Evolutionary conservation across 1,284 basidiomycete genomes (phyloP), one percentile per base, ranked within the genome.

Genomic region (Ustilago lituana): DNA sequence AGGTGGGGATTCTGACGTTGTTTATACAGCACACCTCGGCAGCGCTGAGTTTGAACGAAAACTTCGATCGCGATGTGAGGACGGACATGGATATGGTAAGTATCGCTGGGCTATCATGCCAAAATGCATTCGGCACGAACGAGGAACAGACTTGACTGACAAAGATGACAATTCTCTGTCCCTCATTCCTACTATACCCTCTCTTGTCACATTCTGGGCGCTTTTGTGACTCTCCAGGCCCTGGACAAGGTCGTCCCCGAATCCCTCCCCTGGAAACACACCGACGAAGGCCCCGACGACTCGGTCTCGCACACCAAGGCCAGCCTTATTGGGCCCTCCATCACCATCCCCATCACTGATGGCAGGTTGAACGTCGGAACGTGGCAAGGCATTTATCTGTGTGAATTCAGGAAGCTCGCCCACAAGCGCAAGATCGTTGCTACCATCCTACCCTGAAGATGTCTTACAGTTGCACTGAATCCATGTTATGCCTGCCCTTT

Each of bases 21-120:
- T 83, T 83, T 77, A 93, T 92, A 76, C 88, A 94, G 82, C 93
- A 96, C 82, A 96, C 93, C 2, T 92, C 91, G 41, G 92, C 92
- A 23, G 93, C 90, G 1, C 84, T 96, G 74, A 93, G 91, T 0
- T 85, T 95, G 66, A 93, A 94, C 83, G 91, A 93, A 83, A 93
- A 93, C 79, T 91, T 83, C 75, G 92, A 94, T 81, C 84, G 84
- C 75, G 89, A 89, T 88, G 76, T 63, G 68, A 70, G 70, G 31
- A 65, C 55, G 33, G 85, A 85, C 58, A 85, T 85, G 84, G 83
- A 85, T 69, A 85, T 85, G 84, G 73, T 75, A 40, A 41, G 73
- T 68, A 9, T 27, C n/a, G n/a, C n/a, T n/a, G n/a, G n/a, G n/a
- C n/a, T n/a, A n/a, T n/a, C n/a, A n/a, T n/a, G n/a, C n/a, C n/a